Evolutionary conservation across 345 rosid genomes (phyloP).

Genomic region (Gossypium anomalum): DNA sequence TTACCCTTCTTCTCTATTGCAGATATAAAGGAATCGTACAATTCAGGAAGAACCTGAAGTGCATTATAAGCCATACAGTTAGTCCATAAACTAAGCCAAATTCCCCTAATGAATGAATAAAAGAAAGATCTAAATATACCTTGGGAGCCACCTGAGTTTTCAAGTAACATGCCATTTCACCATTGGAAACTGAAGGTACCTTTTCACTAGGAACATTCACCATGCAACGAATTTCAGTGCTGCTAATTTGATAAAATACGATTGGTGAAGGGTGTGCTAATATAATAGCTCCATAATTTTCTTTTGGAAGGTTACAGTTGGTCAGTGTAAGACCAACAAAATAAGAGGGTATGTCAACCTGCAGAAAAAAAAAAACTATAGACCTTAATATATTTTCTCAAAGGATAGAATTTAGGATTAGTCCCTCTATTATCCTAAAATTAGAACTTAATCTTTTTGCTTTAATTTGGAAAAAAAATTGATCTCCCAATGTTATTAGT

Average conservation of each 20-base stretch:
- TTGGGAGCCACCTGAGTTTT: conserved; percentile 50
- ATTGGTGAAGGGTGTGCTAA: conserved; percentile 52
- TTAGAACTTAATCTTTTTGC: too few species aligned
- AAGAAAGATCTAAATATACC: conserved; percentile 13
- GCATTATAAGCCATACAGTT: not conserved
- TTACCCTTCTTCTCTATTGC: conserved; percentile 47
- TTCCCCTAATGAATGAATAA: not conserved
- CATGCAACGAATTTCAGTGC: conserved; percentile 56
- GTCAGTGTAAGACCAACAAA: conserved; percentile 63
- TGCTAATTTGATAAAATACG: conserved; percentile 51
- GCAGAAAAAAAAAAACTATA: not conserved
- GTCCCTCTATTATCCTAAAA: too few species aligned
- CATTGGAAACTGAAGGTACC: conserved; percentile 56
- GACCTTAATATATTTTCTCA: not conserved
- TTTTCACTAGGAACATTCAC: conserved; percentile 64
- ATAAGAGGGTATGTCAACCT: conserved; percentile 61
- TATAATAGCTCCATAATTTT: conserved; percentile 53
- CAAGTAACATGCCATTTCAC: conserved; percentile 61
- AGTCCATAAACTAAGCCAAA: not conserved
- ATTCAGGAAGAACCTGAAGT: conserved; percentile 41
- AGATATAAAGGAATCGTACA: conserved; percentile 32
- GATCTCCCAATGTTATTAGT: too few species aligned
- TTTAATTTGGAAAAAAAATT: too few species aligned
- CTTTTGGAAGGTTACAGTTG: conserved; percentile 56
- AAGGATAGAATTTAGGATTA: not conserved